Evolutionary conservation across 2,329 filamentous ascomycete species (phyloP), one percentile per base, ranked within the genome.

Genomic region (Cytospora schulzeri): DNA sequence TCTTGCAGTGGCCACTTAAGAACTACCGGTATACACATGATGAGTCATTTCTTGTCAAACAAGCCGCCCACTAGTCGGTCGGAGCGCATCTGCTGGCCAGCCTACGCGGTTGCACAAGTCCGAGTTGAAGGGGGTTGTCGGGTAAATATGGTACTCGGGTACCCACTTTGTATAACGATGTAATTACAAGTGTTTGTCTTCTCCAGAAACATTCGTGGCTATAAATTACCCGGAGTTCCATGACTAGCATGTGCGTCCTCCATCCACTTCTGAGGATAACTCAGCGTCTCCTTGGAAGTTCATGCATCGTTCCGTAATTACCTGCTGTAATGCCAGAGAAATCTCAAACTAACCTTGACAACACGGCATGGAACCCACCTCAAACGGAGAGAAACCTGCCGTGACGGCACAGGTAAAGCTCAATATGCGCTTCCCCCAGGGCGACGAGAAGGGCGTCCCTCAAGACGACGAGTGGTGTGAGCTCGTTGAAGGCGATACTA

Each of bases 381-480:
- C n/a, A n/a, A n/a, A 31, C 12, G 31, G 33, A 11, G 22, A 12
- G 15, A 53, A 19, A 11, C 19, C 26, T 5, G 3, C 50, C 12
- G n/a, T n/a, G 11, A 11, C 22, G 8, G 17, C 33, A 1, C 4
- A 17, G 19, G 33, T 7, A 31, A 8, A n/a, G 11, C 54, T 63
- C 15, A 24, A 50, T 7, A 55, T 63, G 15, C 56, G 51, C n/a
- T 59, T 64, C 28, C 56, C 56, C 3, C 50, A 64, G 56, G n/a
- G 28, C n/a, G 62, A 28, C 4, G 28, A 48, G 3, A 29, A 31
- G 19, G 50, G 19, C 15, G 51, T 64, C 1, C 15, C 62, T 4
- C 62, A 64, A 11, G 56, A 64, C 22, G 28, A 55, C 3, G 48
- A 63, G 50, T 58, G 54, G 48, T 59, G 59, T 35, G 58, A 62